Percentiles rank a stretch among this genome's conserved stretches.
Conservation (phyloP, 2,329 filamentous ascomycete species). For the Aspergillus sp. region DNA sequence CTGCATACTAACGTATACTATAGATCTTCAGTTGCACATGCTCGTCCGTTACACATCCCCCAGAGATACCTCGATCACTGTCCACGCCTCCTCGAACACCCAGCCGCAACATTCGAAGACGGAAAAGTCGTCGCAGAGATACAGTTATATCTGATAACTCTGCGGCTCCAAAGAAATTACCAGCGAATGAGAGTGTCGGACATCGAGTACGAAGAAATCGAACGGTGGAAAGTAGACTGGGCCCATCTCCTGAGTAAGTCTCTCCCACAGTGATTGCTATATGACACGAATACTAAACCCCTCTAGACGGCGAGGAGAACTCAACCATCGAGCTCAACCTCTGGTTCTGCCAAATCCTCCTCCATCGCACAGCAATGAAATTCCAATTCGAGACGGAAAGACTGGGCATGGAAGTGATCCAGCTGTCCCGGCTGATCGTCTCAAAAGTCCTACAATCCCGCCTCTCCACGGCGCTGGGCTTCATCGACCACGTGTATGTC, state of each 20-base stretch:
- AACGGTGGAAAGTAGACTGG: slow-evolving; percentile 35
- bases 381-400: slow-evolving; percentile 25
- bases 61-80: slow-evolving; percentile 29
- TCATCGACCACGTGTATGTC: slow-evolving; percentile 33
- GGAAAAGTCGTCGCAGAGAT: slow-evolving; percentile 31
- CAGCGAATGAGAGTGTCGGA: slow-evolving; percentile 26
- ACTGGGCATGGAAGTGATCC: slow-evolving; percentile 26
- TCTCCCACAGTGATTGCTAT: not conserved
- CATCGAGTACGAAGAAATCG: slow-evolving; percentile 30
- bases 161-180: slow-evolving; percentile 23
- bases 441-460: slow-evolving; percentile 28
- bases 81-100: slow-evolving; percentile 28
- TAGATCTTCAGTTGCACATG: slow-evolving; percentile 31
- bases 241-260: slow-evolving; percentile 29
- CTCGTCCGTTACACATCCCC: slow-evolving; percentile 29
- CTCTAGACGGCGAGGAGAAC: slow-evolving; percentile 23
- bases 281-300: not conserved
- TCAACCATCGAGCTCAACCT: slow-evolving; percentile 33
- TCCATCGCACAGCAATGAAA: slow-evolving; percentile 29
- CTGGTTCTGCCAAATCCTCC: slow-evolving; percentile 35
- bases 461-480: slow-evolving; percentile 23
- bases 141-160: slow-evolving; percentile 29
- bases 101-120: slow-evolving; percentile 28
- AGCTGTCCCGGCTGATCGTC: slow-evolving; percentile 29
- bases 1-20: slow-evolving; percentile 5